Evolutionary conservation across 441 rosid genomes (phyloP).

Genomic region (Caryocar brasiliense): DNA sequence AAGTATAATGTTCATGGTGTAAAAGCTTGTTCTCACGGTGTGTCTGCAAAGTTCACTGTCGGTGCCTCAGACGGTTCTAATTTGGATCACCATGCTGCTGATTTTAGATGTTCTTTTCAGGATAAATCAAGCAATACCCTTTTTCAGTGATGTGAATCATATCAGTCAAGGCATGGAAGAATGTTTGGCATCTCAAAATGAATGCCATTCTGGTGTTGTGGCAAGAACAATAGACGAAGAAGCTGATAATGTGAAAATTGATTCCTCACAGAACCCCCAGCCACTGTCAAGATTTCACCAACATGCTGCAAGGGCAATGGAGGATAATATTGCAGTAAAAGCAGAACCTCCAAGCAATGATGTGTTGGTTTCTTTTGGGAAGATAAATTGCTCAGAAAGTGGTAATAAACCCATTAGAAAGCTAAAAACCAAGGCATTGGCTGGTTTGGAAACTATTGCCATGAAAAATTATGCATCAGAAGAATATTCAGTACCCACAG

Average conservation of each 20-base stretch:
- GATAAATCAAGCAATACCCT: neutral
- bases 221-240: neutral
- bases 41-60: neutral
- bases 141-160: neutral
- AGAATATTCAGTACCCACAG: neutral
- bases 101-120: neutral
- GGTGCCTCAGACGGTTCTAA: slow-evolving; percentile 1
- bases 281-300: neutral
- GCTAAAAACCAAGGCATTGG: slow-evolving; percentile 2
- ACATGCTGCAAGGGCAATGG: slow-evolving; percentile 7
- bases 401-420: neutral
- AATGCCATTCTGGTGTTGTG: neutral
- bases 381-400: neutral
- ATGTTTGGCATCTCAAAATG: neutral
- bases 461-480: slow-evolving; percentile 1
- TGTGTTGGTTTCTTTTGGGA: slow-evolving; percentile 8
- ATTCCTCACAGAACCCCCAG: neutral
- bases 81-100: neutral
- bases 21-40: neutral
- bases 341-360: slow-evolving; percentile 1
- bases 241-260: neutral
- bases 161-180: neutral
- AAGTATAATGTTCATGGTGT: neutral
- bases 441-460: slow-evolving; percentile 6
- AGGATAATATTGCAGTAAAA: neutral